A percentile compares a stretch with the other conserved stretches of the same genome.
These are phyloP conservation scores for Xylaria cubensis DNA, from an alignment of 495 filamentous ascomycete species.

Conservation along the genomic window DNA sequence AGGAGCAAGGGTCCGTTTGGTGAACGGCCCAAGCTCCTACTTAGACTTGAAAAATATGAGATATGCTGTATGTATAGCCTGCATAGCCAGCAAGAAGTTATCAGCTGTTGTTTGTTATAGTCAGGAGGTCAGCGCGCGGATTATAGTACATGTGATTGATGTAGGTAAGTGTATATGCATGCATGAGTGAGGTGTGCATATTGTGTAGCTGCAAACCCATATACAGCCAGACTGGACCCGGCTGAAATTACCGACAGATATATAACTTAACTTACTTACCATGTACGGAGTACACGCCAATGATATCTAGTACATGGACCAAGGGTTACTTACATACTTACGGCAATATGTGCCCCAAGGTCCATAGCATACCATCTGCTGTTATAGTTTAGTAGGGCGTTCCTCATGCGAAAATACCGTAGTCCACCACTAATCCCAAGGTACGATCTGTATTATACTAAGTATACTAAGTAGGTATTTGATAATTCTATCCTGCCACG, in stretches of 20 bases:
- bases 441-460: not conserved
- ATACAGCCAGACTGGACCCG: not conserved
- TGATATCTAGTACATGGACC: not conserved
- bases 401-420: not conserved
- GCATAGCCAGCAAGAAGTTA: not conserved
- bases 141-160: conserved; percentile 17
- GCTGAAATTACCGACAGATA: conserved; percentile 5
- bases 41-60: not conserved
- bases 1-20: not conserved
- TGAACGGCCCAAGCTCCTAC: not conserved
- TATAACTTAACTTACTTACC: not conserved
- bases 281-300: not conserved
- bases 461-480: too few relatives aligned
- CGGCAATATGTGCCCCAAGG: not conserved
- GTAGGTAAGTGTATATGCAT: conserved; percentile 18
- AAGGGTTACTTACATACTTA: not conserved
- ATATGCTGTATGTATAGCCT: not conserved
- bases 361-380: not conserved
- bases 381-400: not conserved
- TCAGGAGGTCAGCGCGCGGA: conserved; percentile 14
- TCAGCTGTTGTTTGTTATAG: not conserved
- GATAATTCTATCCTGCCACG: not conserved
- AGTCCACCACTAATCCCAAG: not conserved
- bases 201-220: conserved; percentile 2
- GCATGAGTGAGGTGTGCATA: conserved; percentile 19